Evolutionary conservation across 257 asterid species (phyloP).

Genomic region (Salvia hispanica): DNA sequence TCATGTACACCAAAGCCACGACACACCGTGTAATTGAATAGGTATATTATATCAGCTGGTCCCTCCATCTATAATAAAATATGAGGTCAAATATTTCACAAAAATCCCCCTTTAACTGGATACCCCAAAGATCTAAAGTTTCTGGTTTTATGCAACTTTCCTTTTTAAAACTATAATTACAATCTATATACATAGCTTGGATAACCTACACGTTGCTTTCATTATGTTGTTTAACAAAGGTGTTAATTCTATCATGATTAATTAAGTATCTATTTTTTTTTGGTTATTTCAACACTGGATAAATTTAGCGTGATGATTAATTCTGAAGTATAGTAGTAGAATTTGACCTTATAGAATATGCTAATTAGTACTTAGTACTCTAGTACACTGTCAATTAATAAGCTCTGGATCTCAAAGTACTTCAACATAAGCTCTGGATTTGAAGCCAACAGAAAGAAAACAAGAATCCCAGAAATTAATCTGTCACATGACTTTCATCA

Average conservation of each 20-base stretch:
- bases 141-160: conserved; percentile 25
- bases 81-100: conserved; percentile 18
- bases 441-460: conserved; percentile 15
- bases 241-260: neutral
- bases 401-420: no score
- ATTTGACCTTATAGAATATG: no score
- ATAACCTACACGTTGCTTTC: conserved; percentile 26
- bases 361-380: no score
- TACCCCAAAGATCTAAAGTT: conserved; percentile 33
- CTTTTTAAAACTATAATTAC: conserved; percentile 42
- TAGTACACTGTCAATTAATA: no score
- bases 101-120: conserved; percentile 29
- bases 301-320: no score
- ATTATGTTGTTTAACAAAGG: neutral
- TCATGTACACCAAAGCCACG: neutral
- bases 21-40: conserved; percentile 7
- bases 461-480: conserved; percentile 30
- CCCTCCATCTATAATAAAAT: conserved; percentile 3
- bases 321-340: no score
- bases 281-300: no score
- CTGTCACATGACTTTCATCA: neutral
- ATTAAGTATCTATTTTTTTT: neutral
- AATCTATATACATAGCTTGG: conserved; percentile 26
- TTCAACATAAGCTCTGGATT: no score
- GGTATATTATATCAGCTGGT: neutral